Evolutionary conservation across 1,284 basidiomycete species (phyloP).

Genomic region (Polyporus tsugae): DNA sequence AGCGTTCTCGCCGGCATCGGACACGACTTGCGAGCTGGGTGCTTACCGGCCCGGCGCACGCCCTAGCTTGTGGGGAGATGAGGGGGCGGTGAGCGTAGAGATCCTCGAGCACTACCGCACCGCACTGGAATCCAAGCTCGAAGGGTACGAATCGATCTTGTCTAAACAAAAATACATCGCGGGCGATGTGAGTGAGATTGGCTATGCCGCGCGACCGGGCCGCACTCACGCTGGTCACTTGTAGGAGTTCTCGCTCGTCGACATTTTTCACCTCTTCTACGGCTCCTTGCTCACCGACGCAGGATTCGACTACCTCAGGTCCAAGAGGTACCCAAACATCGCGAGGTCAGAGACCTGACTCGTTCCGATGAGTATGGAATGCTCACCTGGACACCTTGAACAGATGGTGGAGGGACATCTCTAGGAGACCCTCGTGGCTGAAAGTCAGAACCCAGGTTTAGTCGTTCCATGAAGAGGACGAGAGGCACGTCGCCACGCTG

Average conservation of each 20-base stretch:
- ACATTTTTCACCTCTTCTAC: constrained; percentile 61
- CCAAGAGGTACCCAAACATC: constrained; percentile 42
- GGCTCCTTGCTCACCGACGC: constrained; percentile 39
- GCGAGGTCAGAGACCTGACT: constrained; percentile 31
- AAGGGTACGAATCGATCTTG: constrained; percentile 55
- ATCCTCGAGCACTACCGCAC: constrained; percentile 23
- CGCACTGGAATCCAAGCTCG: constrained; percentile 47
- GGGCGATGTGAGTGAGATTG: constrained; percentile 49
- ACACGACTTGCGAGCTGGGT: neutral
- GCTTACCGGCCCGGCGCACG: neutral
- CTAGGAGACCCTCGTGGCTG: neutral
- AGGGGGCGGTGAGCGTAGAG: constrained; percentile 24
- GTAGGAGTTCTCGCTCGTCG: constrained; percentile 57
- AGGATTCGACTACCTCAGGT: constrained; percentile 35
- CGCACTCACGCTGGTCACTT: neutral
- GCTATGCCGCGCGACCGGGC: constrained; percentile 32
- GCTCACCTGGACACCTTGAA: neutral
- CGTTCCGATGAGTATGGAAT: neutral
- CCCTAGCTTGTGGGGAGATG: neutral
- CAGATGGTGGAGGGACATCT: constrained; percentile 3
- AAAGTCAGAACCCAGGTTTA: neutral
- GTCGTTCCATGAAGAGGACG: neutral
- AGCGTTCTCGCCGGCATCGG: constrained; percentile 8
- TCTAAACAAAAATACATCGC: constrained; percentile 54
- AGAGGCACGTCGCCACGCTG: neutral